These are phyloP conservation scores for Hamamelis virginiana DNA, from an alignment of 164 flowering plant species.

Conservation along the genomic window DNA sequence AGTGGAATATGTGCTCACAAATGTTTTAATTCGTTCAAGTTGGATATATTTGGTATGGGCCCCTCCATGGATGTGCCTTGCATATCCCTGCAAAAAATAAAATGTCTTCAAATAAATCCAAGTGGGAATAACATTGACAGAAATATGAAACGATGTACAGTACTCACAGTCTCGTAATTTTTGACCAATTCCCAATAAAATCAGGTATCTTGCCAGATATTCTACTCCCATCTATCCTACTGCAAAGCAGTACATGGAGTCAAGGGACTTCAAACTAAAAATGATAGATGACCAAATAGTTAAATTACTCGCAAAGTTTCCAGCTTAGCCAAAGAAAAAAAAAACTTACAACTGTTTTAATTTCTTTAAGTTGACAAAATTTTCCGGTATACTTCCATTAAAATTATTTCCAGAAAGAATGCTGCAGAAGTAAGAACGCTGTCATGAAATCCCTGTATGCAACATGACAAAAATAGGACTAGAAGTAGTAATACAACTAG, in stretches of 20 bases:
- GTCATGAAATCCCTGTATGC: not conserved
- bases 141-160: not conserved
- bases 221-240: slow-evolving; percentile 71
- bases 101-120: not conserved
- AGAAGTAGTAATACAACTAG: not conserved
- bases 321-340: too few species aligned
- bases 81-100: slow-evolving; percentile 53
- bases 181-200: slow-evolving; percentile 78
- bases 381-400: slow-evolving; percentile 52
- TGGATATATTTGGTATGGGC: slow-evolving; percentile 70
- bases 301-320: too few species aligned
- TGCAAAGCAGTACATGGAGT: slow-evolving; percentile 35
- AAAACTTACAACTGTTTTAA: slow-evolving; percentile 64
- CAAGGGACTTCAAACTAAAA: not conserved
- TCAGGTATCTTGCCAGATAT: slow-evolving; percentile 79
- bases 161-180: slow-evolving; percentile 56
- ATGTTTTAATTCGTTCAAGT: slow-evolving; percentile 41
- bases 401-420: slow-evolving; percentile 55
- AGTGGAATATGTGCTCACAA: slow-evolving; percentile 45
- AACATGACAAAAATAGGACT: not conserved
- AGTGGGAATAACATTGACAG: not conserved
- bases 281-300: not conserved
- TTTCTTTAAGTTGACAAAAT: slow-evolving; percentile 47
- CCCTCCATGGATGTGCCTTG: slow-evolving; percentile 84
- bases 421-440: slow-evolving; percentile 30